phyloP scores from a whole-genome alignment of 2,329 filamentous ascomycete species.

The Ceratocystis papillata region DNA sequence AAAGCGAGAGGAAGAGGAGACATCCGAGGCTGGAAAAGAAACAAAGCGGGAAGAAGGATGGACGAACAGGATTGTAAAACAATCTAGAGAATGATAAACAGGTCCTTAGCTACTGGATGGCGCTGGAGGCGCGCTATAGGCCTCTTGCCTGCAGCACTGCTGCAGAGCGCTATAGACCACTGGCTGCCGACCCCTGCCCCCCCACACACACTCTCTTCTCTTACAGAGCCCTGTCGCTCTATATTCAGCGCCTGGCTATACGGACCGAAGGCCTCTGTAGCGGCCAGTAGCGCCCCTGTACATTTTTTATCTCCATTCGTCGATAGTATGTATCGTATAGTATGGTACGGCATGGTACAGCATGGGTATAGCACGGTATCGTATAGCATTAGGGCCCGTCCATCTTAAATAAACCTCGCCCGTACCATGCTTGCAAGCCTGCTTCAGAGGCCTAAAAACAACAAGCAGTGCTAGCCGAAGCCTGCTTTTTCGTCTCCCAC shows the following conservation, averaged over 20 bases:
- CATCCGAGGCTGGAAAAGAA: conserved; percentile 10
- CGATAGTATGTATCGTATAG: too few species aligned
- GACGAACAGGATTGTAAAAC: conserved; percentile 6
- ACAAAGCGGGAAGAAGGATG: conserved; percentile 9
- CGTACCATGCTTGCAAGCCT: too few species aligned
- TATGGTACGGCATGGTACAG: too few species aligned
- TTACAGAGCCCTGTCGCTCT: neutral
- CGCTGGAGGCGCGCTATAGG: neutral
- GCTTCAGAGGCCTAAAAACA: too few species aligned
- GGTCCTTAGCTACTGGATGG: neutral
- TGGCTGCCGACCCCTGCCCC: neutral
- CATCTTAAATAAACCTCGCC: too few species aligned
- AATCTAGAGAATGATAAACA: neutral
- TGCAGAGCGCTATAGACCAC: neutral
- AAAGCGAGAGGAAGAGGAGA: neutral
- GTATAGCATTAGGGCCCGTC: too few species aligned
- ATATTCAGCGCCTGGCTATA: neutral
- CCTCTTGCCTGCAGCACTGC: neutral
- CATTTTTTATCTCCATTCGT: too few species aligned
- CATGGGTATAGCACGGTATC: too few species aligned
- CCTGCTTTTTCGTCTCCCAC: too few species aligned
- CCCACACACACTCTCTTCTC: neutral
- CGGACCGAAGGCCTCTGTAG: too few species aligned
- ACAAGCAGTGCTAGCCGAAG: too few species aligned
- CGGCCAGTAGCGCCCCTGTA: too few species aligned